Evolutionary conservation across 805 yeast genomes (phyloP).

Genomic region (Myxozyma udenii): DNA sequence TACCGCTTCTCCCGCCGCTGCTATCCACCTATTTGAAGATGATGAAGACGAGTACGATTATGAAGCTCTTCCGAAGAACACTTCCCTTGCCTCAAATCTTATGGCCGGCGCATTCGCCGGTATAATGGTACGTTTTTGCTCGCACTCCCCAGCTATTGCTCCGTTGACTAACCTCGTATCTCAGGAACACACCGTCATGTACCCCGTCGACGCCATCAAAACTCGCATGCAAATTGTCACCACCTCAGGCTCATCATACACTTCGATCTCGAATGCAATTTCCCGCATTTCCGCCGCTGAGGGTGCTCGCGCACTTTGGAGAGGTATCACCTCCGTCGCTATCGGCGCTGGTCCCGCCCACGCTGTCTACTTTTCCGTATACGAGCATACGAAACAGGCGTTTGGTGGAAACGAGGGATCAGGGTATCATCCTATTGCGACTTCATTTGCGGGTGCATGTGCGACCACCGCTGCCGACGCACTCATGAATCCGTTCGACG

Average conservation of each 20-base stretch:
- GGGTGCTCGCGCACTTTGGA: slow-evolving; percentile 86
- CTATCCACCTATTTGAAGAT: slow-evolving; percentile 7
- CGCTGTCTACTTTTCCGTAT: slow-evolving; percentile 93
- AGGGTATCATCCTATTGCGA: slow-evolving; percentile 70
- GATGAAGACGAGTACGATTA: slow-evolving; percentile 55
- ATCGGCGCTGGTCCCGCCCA: slow-evolving; percentile 99
- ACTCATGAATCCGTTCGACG: slow-evolving; percentile 95
- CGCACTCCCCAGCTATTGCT: background rate
- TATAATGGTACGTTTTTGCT: slow-evolving; percentile 53
- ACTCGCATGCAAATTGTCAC: slow-evolving; percentile 79
- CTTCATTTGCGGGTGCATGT: slow-evolving; percentile 82
- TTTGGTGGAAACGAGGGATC: slow-evolving; percentile 43
- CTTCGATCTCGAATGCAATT: slow-evolving; percentile 60
- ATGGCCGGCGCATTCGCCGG: slow-evolving; percentile 99
- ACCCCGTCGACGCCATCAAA: slow-evolving; percentile 92
- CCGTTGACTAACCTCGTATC: background rate
- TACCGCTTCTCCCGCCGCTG: background rate
- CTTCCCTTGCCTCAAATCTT: slow-evolving; percentile 77
- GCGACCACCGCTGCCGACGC: slow-evolving; percentile 95
- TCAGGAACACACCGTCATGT: slow-evolving; percentile 88
- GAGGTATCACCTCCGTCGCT: slow-evolving; percentile 88
- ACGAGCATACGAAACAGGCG: slow-evolving; percentile 70
- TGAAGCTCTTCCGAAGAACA: slow-evolving; percentile 85
- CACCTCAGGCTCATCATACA: slow-evolving; percentile 32
- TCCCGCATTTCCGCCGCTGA: slow-evolving; percentile 77